These are phyloP conservation scores for Arthrobotrys iridis DNA, from an alignment of 2,329 filamentous ascomycete genomes.

Conservation along the genomic window DNA sequence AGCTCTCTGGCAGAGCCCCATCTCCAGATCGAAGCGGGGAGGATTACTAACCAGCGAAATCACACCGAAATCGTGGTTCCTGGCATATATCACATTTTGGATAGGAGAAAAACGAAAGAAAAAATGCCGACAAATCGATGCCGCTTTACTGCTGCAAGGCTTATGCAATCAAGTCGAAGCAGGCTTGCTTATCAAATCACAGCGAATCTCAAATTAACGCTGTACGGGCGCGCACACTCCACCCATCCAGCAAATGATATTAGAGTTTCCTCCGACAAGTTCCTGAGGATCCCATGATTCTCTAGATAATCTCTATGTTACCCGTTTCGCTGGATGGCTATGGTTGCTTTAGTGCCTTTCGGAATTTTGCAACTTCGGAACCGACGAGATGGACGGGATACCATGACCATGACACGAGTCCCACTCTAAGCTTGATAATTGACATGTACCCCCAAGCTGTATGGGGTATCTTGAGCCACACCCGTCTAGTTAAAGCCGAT, in stretches of 20 bases:
- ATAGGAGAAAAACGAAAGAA: background rate
- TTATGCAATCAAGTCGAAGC: slow-evolving; percentile 10
- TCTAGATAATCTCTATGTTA: slow-evolving; percentile 14
- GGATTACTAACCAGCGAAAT: slow-evolving; percentile 35
- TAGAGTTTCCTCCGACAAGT: slow-evolving; percentile 4
- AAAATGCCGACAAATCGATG: background rate
- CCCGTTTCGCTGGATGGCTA: slow-evolving; percentile 21
- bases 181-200: slow-evolving; percentile 48
- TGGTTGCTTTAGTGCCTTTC: background rate
- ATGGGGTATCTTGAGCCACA: slow-evolving; percentile 31
- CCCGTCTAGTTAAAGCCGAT: slow-evolving; percentile 1
- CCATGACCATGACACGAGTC: slow-evolving; percentile 34
- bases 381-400: slow-evolving; percentile 29
- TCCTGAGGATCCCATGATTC: slow-evolving; percentile 18
- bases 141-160: background rate
- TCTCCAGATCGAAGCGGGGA: slow-evolving; percentile 31
- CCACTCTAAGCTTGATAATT: background rate
- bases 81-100: slow-evolving; percentile 34
- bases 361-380: slow-evolving; percentile 44
- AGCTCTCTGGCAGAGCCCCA: slow-evolving; percentile 44
- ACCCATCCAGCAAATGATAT: background rate
- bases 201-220: slow-evolving; percentile 12
- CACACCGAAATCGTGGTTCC: slow-evolving; percentile 12
- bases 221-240: slow-evolving; percentile 8
- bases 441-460: slow-evolving; percentile 12